Percentiles rank a stretch among this genome's conserved stretches.
These are phyloP conservation scores for Mycena albidolilacea DNA, from an alignment of 768 basidiomycete species.

Conservation along the genomic window DNA sequence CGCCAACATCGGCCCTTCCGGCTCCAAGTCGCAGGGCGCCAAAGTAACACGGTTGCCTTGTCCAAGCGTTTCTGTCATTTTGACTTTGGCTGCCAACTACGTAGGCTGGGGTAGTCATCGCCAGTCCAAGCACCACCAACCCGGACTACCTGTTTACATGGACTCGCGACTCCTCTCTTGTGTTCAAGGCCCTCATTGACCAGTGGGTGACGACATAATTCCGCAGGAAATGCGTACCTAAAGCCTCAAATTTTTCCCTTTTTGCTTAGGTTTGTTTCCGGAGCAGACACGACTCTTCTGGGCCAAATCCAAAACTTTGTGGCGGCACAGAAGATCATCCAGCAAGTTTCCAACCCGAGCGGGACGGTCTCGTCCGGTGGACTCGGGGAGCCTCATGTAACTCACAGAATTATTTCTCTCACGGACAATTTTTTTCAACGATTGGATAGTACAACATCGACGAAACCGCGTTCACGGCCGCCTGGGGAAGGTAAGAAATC, in stretches of 20 bases:
- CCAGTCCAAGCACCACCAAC: constrained; percentile 65
- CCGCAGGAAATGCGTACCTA: neutral
- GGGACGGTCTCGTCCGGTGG: constrained; percentile 74
- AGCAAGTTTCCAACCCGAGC: constrained; percentile 77
- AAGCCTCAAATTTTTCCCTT: neutral
- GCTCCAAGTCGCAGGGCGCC: constrained; percentile 71
- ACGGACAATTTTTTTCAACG: neutral
- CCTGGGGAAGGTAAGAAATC: constrained; percentile 58
- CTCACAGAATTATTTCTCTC: neutral
- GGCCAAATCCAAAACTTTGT: constrained; percentile 70
- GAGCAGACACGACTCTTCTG: constrained; percentile 64
- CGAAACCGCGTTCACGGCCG: constrained; percentile 69
- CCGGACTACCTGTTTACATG: constrained; percentile 84
- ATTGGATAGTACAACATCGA: constrained; percentile 72
- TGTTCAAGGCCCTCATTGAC: constrained; percentile 73
- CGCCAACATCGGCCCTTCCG: constrained; percentile 78
- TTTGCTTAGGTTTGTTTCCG: constrained; percentile 54
- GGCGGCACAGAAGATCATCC: constrained; percentile 63
- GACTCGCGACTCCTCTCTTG: constrained; percentile 83
- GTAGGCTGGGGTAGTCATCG: constrained; percentile 70
- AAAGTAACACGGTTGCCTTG: constrained; percentile 46
- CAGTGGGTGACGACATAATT: constrained; percentile 50
- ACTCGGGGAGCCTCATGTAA: constrained; percentile 71
- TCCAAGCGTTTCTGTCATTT: constrained; percentile 43
- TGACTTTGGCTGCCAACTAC: constrained; percentile 38